Evolutionary conservation across 2,329 filamentous ascomycete species (phyloP), one percentile per base, ranked within the genome.

Genomic region (Fusarium decemcellulare): DNA sequence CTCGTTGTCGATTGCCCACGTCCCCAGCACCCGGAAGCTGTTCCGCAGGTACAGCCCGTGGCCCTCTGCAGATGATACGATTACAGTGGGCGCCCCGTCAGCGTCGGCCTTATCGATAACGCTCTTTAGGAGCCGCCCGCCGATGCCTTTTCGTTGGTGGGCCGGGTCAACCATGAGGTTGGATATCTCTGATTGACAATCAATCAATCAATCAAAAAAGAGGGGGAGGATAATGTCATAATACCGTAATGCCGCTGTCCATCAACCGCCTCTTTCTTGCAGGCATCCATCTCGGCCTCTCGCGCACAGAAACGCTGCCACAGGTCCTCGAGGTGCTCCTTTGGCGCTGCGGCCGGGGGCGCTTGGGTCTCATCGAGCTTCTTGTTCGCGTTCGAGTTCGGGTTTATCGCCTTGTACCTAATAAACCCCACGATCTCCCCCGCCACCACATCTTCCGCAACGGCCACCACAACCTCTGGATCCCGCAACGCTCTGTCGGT

Each of bases 111-210:
- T 61, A 18, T 68, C 60, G 16, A 63, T 57, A 1, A 73, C 63
- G 11, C 48, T 44, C 3, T 43, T 40, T 8, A 74, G 63, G 12
- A 74, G 51, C 18, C 10, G 54, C 9, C 54, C 47, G 6, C 72
- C 72, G 39, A 74, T 65, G 15, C 72, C 72, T 50, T 65, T 68
- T 39, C 70, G 63, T 27, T 74, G 72, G 43, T 73, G 61, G 27
- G 39, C 27, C 5, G 72, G 72, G 43, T 69, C 58, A n/a, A 74
- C 63, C 72, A 74, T 74, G 32, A 74, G 57, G 53, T 74, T 72
- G 37, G 61, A 60, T 37, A 74, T 54, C n/a, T 65, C 72, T 74
- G 6, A 11, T 27, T 32, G 30, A 43, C 34, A 57, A 39, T 23
- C 58, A 10, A 65, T 56, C 23, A 18, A 10, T n/a, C 3, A 4